phyloP scores from a whole-genome alignment of 1,284 basidiomycete genomes.

The Sporisorium graminicola region DNA sequence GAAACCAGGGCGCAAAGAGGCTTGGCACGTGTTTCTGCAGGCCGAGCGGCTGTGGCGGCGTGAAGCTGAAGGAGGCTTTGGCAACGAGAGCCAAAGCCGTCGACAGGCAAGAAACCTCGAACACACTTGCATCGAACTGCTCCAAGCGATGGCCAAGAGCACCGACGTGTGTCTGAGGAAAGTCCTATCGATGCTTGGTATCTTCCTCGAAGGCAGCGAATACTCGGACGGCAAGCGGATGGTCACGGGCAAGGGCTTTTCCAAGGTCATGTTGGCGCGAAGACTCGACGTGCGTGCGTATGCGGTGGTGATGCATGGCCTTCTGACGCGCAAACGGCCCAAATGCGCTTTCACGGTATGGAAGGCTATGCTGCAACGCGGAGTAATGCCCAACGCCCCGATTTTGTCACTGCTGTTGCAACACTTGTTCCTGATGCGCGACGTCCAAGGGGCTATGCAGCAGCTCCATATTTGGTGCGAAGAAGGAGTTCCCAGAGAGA shows the following conservation, averaged over 20 bases:
- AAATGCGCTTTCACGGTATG: conserved; percentile 20
- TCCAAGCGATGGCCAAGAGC: conserved; percentile 22
- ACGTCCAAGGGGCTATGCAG: conserved; percentile 21
- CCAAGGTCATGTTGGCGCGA: conserved; percentile 5
- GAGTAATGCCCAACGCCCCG: conserved; percentile 26
- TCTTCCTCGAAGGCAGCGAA: neutral
- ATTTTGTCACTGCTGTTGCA: conserved; percentile 29
- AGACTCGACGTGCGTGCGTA: conserved; percentile 23
- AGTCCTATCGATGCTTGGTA: conserved; percentile 22
- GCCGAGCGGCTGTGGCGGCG: conserved; percentile 17
- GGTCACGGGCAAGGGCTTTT: neutral
- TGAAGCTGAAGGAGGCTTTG: neutral
- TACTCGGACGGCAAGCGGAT: neutral
- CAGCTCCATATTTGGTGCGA: conserved; percentile 43
- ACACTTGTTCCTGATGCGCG: conserved; percentile 24
- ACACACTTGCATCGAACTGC: conserved; percentile 11
- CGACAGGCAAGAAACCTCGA: neutral
- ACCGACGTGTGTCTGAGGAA: conserved; percentile 9
- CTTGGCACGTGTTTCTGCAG: conserved; percentile 11
- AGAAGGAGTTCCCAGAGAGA: conserved; percentile 12
- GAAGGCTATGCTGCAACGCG: conserved; percentile 32
- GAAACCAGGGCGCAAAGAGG: conserved; percentile 19
- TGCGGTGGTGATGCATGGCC: conserved; percentile 38
- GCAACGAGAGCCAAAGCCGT: neutral
- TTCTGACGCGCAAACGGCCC: conserved; percentile 10